Base-by-base conservation (phyloP, 2,329 filamentous ascomycete genomes). In the Colletotrichum tofieldiae region DNA sequence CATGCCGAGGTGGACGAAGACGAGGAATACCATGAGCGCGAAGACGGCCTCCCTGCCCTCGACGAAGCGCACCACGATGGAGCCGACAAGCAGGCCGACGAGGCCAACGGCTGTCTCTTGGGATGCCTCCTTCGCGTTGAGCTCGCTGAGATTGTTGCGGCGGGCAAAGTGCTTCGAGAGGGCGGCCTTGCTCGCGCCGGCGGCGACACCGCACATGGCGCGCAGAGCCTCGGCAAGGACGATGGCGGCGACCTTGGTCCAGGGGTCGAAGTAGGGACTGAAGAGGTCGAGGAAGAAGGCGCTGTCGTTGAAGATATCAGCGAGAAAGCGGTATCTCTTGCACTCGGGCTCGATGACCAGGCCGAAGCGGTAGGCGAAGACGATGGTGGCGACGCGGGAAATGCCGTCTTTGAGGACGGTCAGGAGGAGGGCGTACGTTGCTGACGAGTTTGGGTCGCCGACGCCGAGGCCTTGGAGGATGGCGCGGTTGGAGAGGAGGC, bases 21-120 rank as follows among this genome's bases (percentile, higher is more conserved):
- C 88, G 26, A 98, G 88, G 3, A 90, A 74, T 0, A 95, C 82
- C 83, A 98, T 90, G 69, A 92, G 86, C 58, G 84, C 85, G 90
- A 94, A 95, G 47, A 96, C 97, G 12, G 92, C 90, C 18, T 86
- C 81, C 67, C 91, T 90, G 60, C 92, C 90, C 63, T 93, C 90
- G 29, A 98, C 90, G 74, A 89, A 86, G 43, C 93, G 93, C 23
- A 98, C 93, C 18, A 98, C 91, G 2, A 97, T 72, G 59, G 92
- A 96, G 0, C 96, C 96, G 18, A 89, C 90, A 63, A 98, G 87
- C 89, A 98, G 95, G 2, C 96, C 96, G 43, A 98, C 74, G 35
- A 98, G 86, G 2, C 94, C 96, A 68, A 99, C 94, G 26, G 98
- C 91, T 0, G 96, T 98, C 83, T 98, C 96, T 83, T 98, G 96